Base-by-base conservation (phyloP, 768 basidiomycete genomes). In the Rhodotorula sphaerocarpa region DNA sequence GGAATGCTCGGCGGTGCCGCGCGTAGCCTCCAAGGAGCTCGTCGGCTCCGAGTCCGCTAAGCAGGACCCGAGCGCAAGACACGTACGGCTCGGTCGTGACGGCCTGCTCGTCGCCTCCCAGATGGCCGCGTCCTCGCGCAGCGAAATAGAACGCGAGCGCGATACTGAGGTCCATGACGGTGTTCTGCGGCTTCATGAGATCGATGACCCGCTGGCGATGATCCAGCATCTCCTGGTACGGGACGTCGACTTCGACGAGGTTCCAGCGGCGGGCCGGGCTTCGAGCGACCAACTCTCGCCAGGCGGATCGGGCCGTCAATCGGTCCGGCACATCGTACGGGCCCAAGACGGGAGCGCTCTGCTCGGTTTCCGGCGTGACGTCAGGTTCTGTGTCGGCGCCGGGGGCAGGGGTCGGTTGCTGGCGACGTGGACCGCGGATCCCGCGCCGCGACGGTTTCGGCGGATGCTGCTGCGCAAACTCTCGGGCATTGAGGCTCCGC, bases 1-100 rank as follows among this genome's bases (percentile, higher is more conserved):
- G 79, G 73, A 82, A 97, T 2, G 84, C 87, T 15, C 83, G 82
- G 12, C 89, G 82, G 77, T 96, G 91, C 60, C 95, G 80, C 5
- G 87, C 82, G 74, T 99, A 99, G 2, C 95, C 95, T 5, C 91
- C 95, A 7, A 99, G 79, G 44, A 96, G 79, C 73, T 99, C 95
- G 73, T 99, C 95, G 1, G 95, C 88, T 0, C 95, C 95, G 11
- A 99, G 78, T 2, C 95, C 95, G 66, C 84, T 92, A 30, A 99
- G 77, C 14, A 96, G 77, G 1, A 97, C 90, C 47, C 83, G 81
- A 1, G 95, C 90, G 12, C 79, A 74, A 65, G 86, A 91, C 0
- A 76, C 79, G 75, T 95, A 93, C 11, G 78, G 76, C 25, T 39
- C 36, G n/a, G n/a, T n/a, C n/a, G n/a, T n/a, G n/a, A n/a, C n/a